Percentiles rank a stretch among this genome's conserved stretches.
Evolutionary conservation across 1,284 basidiomycete species (phyloP).

Genomic region (Schizopora paradoxa): DNA sequence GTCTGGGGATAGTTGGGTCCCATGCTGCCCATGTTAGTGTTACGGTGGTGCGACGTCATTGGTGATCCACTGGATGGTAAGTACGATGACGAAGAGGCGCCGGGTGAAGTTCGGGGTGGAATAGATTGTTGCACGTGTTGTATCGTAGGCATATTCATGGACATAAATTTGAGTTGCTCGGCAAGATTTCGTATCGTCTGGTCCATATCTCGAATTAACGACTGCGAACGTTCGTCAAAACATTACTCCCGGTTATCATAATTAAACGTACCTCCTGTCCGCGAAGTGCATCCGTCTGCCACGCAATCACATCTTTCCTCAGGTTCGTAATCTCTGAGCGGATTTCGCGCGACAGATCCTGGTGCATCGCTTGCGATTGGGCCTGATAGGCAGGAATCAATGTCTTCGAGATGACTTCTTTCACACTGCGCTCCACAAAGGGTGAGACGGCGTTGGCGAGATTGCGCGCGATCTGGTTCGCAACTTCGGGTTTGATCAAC

Average conservation of each 20-base stretch:
- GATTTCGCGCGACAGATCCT: constrained; percentile 69
- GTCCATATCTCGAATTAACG: constrained; percentile 71
- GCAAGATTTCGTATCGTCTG: constrained; percentile 63
- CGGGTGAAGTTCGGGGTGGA: constrained; percentile 20
- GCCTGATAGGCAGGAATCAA: constrained; percentile 70
- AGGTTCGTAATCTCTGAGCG: constrained; percentile 66
- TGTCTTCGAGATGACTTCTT: constrained; percentile 67
- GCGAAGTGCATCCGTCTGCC: constrained; percentile 72
- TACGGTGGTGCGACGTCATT: constrained; percentile 18
- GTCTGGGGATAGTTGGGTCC: constrained; percentile 22
- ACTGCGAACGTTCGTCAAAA: constrained; percentile 33
- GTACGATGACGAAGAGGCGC: constrained; percentile 28
- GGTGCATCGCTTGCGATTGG: constrained; percentile 65
- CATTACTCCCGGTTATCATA: not conserved
- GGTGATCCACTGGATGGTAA: constrained; percentile 17
- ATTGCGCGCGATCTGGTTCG: constrained; percentile 65
- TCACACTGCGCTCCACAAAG: constrained; percentile 71
- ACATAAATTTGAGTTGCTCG: constrained; percentile 75
- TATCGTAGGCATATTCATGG: constrained; percentile 46
- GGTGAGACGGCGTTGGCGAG: constrained; percentile 64
- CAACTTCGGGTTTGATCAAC: constrained; percentile 68
- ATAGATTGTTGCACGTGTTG: constrained; percentile 27
- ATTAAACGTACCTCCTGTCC: constrained; percentile 59
- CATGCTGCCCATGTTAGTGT: constrained; percentile 19
- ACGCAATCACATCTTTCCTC: constrained; percentile 69